Evolutionary conservation across 2,329 filamentous ascomycete species (phyloP).

Genomic region (Hypoxylon sp.): DNA sequence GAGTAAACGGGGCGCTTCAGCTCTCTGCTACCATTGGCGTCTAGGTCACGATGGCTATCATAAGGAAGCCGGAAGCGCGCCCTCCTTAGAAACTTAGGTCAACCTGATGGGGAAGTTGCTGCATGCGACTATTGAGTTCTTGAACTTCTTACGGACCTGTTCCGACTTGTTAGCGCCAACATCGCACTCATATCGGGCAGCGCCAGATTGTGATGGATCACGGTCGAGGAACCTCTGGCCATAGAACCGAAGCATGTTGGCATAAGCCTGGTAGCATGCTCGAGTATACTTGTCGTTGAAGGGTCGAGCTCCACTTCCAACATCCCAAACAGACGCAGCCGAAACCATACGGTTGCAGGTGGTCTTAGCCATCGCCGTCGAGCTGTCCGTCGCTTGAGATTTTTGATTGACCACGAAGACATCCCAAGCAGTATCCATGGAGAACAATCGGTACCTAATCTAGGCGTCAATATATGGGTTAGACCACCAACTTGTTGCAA

Average conservation of each 20-base stretch:
- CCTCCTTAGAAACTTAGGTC: constrained; percentile 50
- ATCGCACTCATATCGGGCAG: constrained; percentile 60
- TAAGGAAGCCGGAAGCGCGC: constrained; percentile 10
- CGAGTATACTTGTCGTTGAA: neutral
- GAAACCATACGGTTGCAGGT: constrained; percentile 69
- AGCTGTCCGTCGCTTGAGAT: constrained; percentile 64
- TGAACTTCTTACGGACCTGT: constrained; percentile 55
- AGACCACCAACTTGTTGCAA: constrained; percentile 55
- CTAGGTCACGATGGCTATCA: constrained; percentile 10
- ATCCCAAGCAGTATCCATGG: constrained; percentile 59
- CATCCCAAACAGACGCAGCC: constrained; percentile 70
- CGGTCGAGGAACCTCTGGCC: constrained; percentile 60
- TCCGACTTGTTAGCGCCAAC: constrained; percentile 58
- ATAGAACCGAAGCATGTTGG: constrained; percentile 77
- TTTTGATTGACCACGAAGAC: constrained; percentile 63
- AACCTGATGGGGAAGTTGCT: constrained; percentile 62
- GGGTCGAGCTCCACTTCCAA: constrained; percentile 49
- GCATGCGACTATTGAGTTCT: constrained; percentile 58
- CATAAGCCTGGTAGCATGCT: constrained; percentile 49
- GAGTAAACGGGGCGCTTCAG: constrained; percentile 5
- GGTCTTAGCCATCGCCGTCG: constrained; percentile 64
- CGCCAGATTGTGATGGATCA: constrained; percentile 55
- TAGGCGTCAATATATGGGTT: neutral
- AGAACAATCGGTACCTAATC: neutral
- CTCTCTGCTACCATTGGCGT: neutral